phyloP scores from a whole-genome alignment of 2,329 filamentous ascomycete genomes.

The Lasiodiplodia sp. region DNA sequence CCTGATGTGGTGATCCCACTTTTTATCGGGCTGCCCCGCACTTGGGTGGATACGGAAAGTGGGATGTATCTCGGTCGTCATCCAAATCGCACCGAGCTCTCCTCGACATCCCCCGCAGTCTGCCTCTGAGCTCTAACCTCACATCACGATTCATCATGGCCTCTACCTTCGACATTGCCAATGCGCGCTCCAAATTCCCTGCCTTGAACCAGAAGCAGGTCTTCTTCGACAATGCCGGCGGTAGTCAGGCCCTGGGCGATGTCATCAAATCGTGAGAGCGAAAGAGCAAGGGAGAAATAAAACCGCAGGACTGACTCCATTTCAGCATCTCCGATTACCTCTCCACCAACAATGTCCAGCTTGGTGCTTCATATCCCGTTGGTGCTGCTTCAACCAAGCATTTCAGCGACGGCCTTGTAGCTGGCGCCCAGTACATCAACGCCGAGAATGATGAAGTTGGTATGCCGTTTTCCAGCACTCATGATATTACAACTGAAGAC shows the following conservation, averaged over 20 bases:
- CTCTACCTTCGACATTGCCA: constrained; percentile 61
- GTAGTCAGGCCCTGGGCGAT: constrained; percentile 71
- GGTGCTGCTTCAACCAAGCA: constrained; percentile 66
- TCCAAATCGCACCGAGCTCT: not conserved
- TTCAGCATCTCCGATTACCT: constrained; percentile 71
- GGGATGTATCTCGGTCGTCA: constrained; percentile 6
- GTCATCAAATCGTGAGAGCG: constrained; percentile 70
- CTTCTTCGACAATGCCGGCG: constrained; percentile 80
- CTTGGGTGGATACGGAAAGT: constrained; percentile 13
- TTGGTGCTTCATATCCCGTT: constrained; percentile 73
- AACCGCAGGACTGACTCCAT: not conserved
- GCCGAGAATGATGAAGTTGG: constrained; percentile 71
- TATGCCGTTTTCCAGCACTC: constrained; percentile 38
- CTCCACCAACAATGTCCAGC: constrained; percentile 73
- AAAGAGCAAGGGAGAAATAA: not conserved
- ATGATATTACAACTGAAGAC: constrained; percentile 25
- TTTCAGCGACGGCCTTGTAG: constrained; percentile 67
- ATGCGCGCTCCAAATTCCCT: constrained; percentile 69
- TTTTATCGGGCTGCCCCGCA: constrained; percentile 16
- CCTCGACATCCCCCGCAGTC: not conserved
- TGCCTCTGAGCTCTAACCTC: not conserved
- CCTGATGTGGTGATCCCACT: constrained; percentile 1
- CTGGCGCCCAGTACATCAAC: constrained; percentile 75
- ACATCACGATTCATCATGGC: constrained; percentile 35
- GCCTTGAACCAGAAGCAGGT: constrained; percentile 72